Evolutionary conservation across 768 basidiomycete species (phyloP).

Genomic region (Macrocybe gigantea): DNA sequence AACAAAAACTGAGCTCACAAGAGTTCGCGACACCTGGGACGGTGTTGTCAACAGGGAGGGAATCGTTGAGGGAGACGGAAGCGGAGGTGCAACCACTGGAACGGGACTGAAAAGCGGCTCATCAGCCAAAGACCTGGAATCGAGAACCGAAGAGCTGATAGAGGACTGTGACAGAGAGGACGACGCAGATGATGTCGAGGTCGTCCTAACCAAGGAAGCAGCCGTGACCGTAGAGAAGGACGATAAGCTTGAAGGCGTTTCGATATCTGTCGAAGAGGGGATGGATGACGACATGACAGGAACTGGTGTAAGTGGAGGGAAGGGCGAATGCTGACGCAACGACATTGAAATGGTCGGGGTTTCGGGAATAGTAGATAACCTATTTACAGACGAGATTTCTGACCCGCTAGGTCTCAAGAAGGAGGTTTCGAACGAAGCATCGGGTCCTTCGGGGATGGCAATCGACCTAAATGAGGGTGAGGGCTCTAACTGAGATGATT

Average conservation of each 20-base stretch:
- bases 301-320: slow-evolving; percentile 33
- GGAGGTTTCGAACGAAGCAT: slow-evolving; percentile 70
- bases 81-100: slow-evolving; percentile 19
- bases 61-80: slow-evolving; percentile 25
- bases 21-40: slow-evolving; percentile 8
- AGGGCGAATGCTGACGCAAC: slow-evolving; percentile 22
- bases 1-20: slow-evolving; percentile 8
- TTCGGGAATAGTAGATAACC: slow-evolving; percentile 40
- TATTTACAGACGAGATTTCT: slow-evolving; percentile 34
- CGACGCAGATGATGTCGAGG: slow-evolving; percentile 12
- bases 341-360: slow-evolving; percentile 25
- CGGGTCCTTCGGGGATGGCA: slow-evolving; percentile 53
- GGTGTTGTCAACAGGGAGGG: slow-evolving; percentile 53
- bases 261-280: slow-evolving; percentile 20
- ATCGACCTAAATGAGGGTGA: slow-evolving; percentile 57
- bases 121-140: slow-evolving; percentile 26
- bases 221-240: not conserved
- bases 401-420: slow-evolving; percentile 60
- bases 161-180: slow-evolving; percentile 41
- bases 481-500: slow-evolving; percentile 68
- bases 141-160: slow-evolving; percentile 30
- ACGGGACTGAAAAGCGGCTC: slow-evolving; percentile 21
- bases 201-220: slow-evolving; percentile 1
- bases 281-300: slow-evolving; percentile 28
- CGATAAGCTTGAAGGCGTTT: slow-evolving; percentile 28